Percentiles rank a stretch among this genome's conserved stretches.
phyloP scores from a whole-genome alignment of 805 yeast genomes.

The Yarrowia sp. region DNA sequence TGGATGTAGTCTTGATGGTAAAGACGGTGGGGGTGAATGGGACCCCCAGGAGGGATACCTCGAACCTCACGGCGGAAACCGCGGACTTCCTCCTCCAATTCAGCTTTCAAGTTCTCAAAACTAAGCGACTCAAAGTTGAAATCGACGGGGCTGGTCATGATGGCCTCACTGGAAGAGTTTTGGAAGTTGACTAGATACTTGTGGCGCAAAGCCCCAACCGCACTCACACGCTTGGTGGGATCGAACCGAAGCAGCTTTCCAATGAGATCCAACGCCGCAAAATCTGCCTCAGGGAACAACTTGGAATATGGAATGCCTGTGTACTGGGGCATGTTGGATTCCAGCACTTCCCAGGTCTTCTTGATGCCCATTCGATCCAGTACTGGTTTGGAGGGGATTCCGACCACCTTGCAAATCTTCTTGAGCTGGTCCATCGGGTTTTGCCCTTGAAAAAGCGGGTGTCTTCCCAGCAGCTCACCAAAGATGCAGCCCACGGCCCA shows the following conservation, averaged over 20 bases:
- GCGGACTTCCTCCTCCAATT: conserved; percentile 28
- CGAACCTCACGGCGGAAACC: conserved; percentile 29
- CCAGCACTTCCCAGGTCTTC: conserved; percentile 11
- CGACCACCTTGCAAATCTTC: conserved; percentile 65
- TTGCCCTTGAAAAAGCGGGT: conserved; percentile 75
- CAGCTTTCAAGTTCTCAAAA: conserved; percentile 16
- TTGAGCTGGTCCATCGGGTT: conserved; percentile 67
- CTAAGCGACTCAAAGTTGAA: conserved; percentile 58
- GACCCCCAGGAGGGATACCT: conserved; percentile 13
- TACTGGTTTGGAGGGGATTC: conserved; percentile 52
- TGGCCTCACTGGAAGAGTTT: conserved; percentile 54
- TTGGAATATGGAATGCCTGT: conserved; percentile 29
- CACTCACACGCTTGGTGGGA: conserved; percentile 50
- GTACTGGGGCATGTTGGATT: conserved; percentile 14
- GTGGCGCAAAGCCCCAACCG: conserved; percentile 56
- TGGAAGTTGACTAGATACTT: conserved; percentile 49
- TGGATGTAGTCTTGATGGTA: conserved; percentile 19
- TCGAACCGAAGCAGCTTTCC: conserved; percentile 62
- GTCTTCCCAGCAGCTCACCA: conserved; percentile 77
- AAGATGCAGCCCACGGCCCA: conserved; percentile 94
- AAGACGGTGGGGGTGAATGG: background rate
- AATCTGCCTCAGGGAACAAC: conserved; percentile 61
- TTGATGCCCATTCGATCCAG: conserved; percentile 23
- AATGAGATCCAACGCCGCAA: conserved; percentile 49
- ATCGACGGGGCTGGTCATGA: conserved; percentile 51